Base-by-base conservation (phyloP, 768 basidiomycete species). In the Suillus plorans region DNA sequence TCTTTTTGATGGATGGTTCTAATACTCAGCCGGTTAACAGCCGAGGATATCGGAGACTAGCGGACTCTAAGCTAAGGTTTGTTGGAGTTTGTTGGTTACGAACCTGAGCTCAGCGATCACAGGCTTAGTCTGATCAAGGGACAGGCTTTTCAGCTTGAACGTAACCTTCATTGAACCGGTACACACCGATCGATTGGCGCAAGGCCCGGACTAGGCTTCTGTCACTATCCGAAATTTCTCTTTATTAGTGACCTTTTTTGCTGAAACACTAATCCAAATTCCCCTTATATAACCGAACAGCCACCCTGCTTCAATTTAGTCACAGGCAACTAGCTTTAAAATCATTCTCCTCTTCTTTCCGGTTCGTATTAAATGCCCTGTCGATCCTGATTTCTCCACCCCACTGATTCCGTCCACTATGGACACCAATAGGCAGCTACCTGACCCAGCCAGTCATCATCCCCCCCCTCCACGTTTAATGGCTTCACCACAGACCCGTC, bases 371-470 rank as follows among this genome's bases (percentile, higher is more conserved):
- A 64, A 60, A 63, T 66, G 72, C 66, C 42, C 74, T 61, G n/a
- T 68, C 64, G 62, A 69, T 64, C 73, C 66, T 60, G 34, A 50
- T 60, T 63, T 63, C 8, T 47, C 67, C 64, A 61, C 28, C 60
- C 49, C 36, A 69, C 74, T 77, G 55, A 73, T 63, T 39, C 37
- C 28, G 34, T 12, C 44, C 61, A 44, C 60, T 13, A 80, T 80
- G 80, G 79, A 80, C 69, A 74, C 71, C 61, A 76, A 74, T 65
- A 79, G 77, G 67, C 77, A 78, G 56, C 65, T 78, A 66, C 77
- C 74, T 69, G 66, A 69, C 53, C 72, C 75, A 62, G 75, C 70
- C 70, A 76, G 73, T 7, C 76, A 72, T 59, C 67, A 68, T 36
- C 71, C 71, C 49, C 65, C 60, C 53, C 69, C 74, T 61, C 68